A percentile compares a stretch with the other conserved stretches of the same genome.
phyloP scores from a whole-genome alignment of 2,329 filamentous ascomycete species.

The Mycosphaerella sp. region DNA sequence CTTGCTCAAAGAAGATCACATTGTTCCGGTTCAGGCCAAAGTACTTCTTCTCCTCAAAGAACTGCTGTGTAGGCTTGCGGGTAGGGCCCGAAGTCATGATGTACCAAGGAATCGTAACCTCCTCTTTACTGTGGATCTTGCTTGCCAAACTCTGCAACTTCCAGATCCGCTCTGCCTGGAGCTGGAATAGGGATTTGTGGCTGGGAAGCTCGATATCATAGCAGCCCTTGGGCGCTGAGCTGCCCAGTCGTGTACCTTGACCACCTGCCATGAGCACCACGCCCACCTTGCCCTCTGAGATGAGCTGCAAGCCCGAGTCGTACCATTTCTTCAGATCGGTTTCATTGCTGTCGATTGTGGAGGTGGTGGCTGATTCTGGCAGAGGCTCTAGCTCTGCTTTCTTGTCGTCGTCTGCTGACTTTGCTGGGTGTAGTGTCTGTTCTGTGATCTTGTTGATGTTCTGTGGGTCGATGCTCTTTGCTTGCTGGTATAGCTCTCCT shows the following conservation, averaged over 20 bases:
- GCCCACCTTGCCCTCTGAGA: slow-evolving; percentile 63
- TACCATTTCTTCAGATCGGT: slow-evolving; percentile 82
- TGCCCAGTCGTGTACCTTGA: slow-evolving; percentile 89
- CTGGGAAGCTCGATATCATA: slow-evolving; percentile 94
- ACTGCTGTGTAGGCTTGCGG: slow-evolving; percentile 81
- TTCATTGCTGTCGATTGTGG: slow-evolving; percentile 79
- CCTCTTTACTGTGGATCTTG: slow-evolving; percentile 57
- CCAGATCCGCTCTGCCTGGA: slow-evolving; percentile 89
- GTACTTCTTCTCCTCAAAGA: slow-evolving; percentile 83
- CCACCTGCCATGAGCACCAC: slow-evolving; percentile 97
- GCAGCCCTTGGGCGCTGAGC: slow-evolving; percentile 93
- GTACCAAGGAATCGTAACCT: slow-evolving; percentile 84
- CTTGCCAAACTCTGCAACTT: slow-evolving; percentile 77
- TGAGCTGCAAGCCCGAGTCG: slow-evolving; percentile 58
- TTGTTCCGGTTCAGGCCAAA: slow-evolving; percentile 85
- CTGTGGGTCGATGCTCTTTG: slow-evolving; percentile 70
- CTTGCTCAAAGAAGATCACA: slow-evolving; percentile 91
- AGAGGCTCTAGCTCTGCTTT: slow-evolving; percentile 70
- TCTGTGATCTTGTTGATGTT: slow-evolving; percentile 84
- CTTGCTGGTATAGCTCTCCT: slow-evolving; percentile 69
- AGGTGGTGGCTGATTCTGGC: slow-evolving; percentile 77
- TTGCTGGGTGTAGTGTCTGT: slow-evolving; percentile 71
- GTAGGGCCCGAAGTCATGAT: slow-evolving; percentile 99
- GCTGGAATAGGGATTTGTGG: slow-evolving; percentile 91
- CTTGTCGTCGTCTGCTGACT: slow-evolving; percentile 49